Evolutionary conservation across 371 early-diverging fungal species (phyloP), one percentile per base, ranked within the genome.

Genomic region (Apophysomyces ossiformis): DNA sequence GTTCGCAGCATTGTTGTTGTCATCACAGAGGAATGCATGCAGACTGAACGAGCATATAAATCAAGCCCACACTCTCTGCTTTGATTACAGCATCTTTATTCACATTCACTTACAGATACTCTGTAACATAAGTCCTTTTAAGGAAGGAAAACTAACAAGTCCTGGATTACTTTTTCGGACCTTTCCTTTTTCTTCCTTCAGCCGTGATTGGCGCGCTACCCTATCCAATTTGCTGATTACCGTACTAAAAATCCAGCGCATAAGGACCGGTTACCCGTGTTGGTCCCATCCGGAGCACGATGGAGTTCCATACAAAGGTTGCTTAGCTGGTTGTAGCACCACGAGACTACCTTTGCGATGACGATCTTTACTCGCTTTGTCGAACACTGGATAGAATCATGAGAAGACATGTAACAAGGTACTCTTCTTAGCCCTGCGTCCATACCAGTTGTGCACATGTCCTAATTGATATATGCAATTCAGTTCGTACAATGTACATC

Each of bases 11-110:
- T 50, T 50, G 54, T 50, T 50, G 54, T 50, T 21, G 21, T 21
- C 9, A 50, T 50, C 54, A 50, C 54, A 50, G 21, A 50, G 54
- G 54, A 50, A 50, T 50, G 54, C 54, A 50, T 50, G 54, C 54
- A 50, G 54, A 16, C 5, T 50, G 21, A 26, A 50, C 21, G 50
- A 50, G 1, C 21, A 50, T 50, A 50, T 21, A 26, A 50, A 50
- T 50, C 16, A 50, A 9, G 54, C 54, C 9, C 21, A n/a, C 54
- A 1, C 8, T 21, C 47, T 26, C 2, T 26, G 32, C 32, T 26
- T 26, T 26, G 32, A 26, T 26, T 26, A 26, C 1, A 26, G 32
- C 11, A 18, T 50, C 8, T 18, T 21, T 50, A 50, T 13, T 13
- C 13, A 16, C 43, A 13, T 18, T 45, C 46, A 13, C 46, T 18